phyloP scores from a whole-genome alignment of 2,329 filamentous ascomycete species.

The Hymenoscyphus salicellus region DNA sequence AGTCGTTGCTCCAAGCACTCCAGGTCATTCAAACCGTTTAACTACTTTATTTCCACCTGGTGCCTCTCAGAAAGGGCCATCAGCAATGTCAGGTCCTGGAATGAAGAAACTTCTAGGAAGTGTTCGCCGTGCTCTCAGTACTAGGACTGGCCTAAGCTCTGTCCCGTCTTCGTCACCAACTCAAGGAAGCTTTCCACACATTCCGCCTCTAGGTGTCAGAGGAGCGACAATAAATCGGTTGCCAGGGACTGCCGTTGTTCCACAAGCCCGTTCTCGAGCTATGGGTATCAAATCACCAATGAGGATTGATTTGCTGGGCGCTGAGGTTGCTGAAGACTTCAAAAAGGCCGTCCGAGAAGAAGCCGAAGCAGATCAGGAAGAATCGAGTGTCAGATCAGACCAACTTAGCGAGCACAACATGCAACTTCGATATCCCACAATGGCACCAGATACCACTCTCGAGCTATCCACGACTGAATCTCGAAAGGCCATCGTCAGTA shows the following conservation, averaged over 20 bases:
- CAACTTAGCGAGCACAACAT: conserved; percentile 20
- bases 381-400: conserved; percentile 27
- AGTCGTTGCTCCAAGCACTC: conserved; percentile 52
- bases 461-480: conserved; percentile 19
- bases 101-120: conserved; percentile 85
- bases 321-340: conserved; percentile 74
- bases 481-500: conserved; percentile 20
- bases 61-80: conserved; percentile 47
- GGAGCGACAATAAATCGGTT: conserved; percentile 56
- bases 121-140: conserved; percentile 78
- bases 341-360: conserved; percentile 71
- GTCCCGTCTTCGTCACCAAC: conserved; percentile 35
- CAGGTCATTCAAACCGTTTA: conserved; percentile 46
- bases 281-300: conserved; percentile 51
- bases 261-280: conserved; percentile 48
- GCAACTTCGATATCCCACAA: conserved; percentile 26
- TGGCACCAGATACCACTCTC: conserved; percentile 28
- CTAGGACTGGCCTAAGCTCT: conserved; percentile 31
- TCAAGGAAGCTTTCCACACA: conserved; percentile 36
- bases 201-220: conserved; percentile 34
- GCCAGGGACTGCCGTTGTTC: conserved; percentile 59
- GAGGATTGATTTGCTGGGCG: conserved; percentile 79
- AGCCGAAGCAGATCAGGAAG: conserved; percentile 37
- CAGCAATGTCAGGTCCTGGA: conserved; percentile 66
- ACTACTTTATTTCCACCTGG: conserved; percentile 49